Evolutionary conservation across 1,139 yeast genomes (phyloP).

Genomic region (Petasospora rhodanensis): DNA sequence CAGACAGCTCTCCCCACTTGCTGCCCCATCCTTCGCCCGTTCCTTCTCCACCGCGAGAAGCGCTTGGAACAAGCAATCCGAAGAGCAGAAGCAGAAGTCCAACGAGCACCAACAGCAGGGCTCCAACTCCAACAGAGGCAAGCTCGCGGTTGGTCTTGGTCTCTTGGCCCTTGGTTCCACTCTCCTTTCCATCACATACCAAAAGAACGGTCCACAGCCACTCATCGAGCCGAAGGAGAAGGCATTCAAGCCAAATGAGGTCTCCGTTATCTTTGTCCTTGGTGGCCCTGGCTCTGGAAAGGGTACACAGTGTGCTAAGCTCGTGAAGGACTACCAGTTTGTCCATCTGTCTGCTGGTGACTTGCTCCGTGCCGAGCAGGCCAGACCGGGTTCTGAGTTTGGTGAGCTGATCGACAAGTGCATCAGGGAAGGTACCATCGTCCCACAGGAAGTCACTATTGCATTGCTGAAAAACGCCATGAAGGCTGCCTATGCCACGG

Average conservation of each 20-base stretch:
- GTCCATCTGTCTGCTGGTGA: constrained; percentile 95
- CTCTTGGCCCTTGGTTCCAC: constrained; percentile 42
- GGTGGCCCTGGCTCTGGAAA: constrained; percentile 91
- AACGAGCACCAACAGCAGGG: constrained; percentile 4
- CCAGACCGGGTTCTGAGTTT: constrained; percentile 72
- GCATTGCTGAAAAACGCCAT: constrained; percentile 82
- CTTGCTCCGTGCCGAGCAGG: constrained; percentile 85
- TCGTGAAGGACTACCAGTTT: constrained; percentile 77
- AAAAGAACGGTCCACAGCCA: constrained; percentile 42
- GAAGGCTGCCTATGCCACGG: constrained; percentile 44
- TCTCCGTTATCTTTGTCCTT: constrained; percentile 80
- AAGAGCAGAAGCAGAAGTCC: too few species aligned
- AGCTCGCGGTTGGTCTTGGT: constrained; percentile 28
- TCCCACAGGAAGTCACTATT: constrained; percentile 93
- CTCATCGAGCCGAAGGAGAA: constrained; percentile 42
- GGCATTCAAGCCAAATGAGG: constrained; percentile 55
- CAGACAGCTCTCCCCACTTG: constrained; percentile 1
- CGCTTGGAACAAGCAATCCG: too few species aligned
- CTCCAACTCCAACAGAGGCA: constrained; percentile 21
- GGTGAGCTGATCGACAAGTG: constrained; percentile 82
- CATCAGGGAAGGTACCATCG: constrained; percentile 85
- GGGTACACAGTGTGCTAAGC: constrained; percentile 90
- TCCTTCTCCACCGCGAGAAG: constrained; percentile 6
- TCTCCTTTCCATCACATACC: constrained; percentile 39
- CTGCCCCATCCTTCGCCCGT: constrained; percentile 2